Evolutionary conservation across 805 yeast genomes (phyloP), one percentile per base, ranked within the genome.

Genomic region (Pichia californica): DNA sequence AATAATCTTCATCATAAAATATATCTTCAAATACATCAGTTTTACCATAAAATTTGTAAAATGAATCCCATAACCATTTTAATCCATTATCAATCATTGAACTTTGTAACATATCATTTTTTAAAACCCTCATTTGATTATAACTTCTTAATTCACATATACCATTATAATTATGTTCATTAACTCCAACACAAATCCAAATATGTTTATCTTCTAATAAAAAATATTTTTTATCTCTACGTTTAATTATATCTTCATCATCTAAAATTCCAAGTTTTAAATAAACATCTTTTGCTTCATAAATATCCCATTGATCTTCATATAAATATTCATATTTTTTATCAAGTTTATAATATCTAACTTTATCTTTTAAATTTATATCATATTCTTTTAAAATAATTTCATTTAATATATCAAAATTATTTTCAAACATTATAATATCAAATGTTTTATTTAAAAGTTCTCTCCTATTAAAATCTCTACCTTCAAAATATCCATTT

Each of bases 371-470:
- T 26, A 44, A 31, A 23, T 44, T 19, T 5, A 40, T 15, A 10
- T 32, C 11, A 28, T 41, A 18, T n/a, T n/a, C n/a, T n/a, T n/a
- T n/a, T n/a, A 19, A 16, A n/a, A 31, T 19, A 7, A 19, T 31
- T 7, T 35, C 15, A 7, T 9, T 7, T 6, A 43, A 14, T 18
- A 14, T 5, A 4, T 34, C 20, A 28, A 41, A 38, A 41, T 18
- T 21, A 11, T 14, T 15, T 5, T 39, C 26, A 16, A 28, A 40
- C 15, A 37, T 15, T 26, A 21, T 30, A 10, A 45, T 15, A 42
- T 45, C 46, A 26, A 33, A 45, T 10, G 34, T 33, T 20, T 18
- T 40, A 14, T 27, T 7, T 9, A 20, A 15, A 4, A 38, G n/a
- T 18, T 37, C 26, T 19, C 38, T n/a, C 7, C 16, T 37, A 20